Conservation (phyloP, 352 stramenopile genomes). For the Aphanomyces cochlioides region DNA sequence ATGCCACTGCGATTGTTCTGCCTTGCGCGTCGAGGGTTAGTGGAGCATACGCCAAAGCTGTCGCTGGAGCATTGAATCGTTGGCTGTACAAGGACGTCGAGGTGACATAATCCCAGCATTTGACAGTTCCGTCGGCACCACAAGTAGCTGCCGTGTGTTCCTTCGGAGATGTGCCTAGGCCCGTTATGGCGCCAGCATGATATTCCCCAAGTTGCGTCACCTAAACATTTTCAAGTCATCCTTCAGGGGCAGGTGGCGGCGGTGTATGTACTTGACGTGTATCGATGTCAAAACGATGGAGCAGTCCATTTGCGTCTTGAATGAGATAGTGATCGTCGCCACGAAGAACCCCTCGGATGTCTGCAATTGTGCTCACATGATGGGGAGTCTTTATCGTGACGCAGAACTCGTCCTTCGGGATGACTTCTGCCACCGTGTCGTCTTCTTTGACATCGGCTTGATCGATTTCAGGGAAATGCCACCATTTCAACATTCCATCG, state of each 20-base stretch:
- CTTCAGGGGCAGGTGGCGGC: too few species aligned
- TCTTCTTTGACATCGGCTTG: conserved; percentile 79
- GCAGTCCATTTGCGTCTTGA: conserved; percentile 49
- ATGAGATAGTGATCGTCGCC: conserved; percentile 49
- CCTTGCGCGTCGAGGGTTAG: conserved; percentile 44
- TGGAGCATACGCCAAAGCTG: conserved; percentile 73
- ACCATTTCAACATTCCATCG: conserved; percentile 89
- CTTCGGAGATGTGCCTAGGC: conserved; percentile 73
- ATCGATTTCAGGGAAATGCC: conserved; percentile 83
- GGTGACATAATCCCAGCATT: conserved; percentile 83
- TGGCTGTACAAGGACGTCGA: conserved; percentile 42
- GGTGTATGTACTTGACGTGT: conserved; percentile 16
- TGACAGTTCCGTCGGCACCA: conserved; percentile 81
- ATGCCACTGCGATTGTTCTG: conserved; percentile 84
- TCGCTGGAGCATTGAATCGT: conserved; percentile 40
- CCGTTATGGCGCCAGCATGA: conserved; percentile 60
- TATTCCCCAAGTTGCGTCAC: conserved; percentile 34
- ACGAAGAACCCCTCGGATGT: conserved; percentile 67
- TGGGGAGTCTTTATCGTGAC: conserved; percentile 45
- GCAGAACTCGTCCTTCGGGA: conserved; percentile 55
- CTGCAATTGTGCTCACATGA: conserved; percentile 23
- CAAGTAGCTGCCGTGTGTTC: conserved; percentile 83
- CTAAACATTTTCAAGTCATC: conserved; percentile 9
- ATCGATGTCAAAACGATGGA: conserved; percentile 42
- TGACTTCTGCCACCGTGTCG: conserved; percentile 67